phyloP scores from a whole-genome alignment of 495 filamentous ascomycete genomes.

The Trichocladium uniseriatum region DNA sequence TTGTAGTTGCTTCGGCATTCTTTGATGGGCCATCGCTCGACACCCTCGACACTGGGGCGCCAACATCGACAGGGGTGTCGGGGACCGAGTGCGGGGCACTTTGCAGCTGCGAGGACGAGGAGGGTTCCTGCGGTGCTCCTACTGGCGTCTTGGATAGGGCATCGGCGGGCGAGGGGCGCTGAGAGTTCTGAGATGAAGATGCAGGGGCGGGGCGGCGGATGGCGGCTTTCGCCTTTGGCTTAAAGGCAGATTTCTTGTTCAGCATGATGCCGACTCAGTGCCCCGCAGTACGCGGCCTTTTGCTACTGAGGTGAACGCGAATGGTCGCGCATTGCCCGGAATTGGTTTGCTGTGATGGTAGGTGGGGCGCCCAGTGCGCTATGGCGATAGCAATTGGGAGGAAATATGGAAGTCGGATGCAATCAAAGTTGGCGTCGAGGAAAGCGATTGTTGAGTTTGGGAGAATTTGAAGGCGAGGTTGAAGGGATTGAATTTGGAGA shows the following conservation, averaged over 20 bases:
- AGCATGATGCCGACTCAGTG: constrained; percentile 30
- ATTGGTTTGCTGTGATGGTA: not conserved
- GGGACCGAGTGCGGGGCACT: not conserved
- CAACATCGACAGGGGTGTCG: not conserved
- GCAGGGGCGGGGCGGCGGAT: constrained; percentile 12
- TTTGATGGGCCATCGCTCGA: not conserved
- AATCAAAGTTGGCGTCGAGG: too few relatives aligned
- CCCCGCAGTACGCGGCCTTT: not conserved
- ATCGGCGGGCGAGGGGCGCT: constrained; percentile 3
- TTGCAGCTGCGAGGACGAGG: not conserved
- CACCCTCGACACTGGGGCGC: not conserved
- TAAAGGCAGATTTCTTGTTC: constrained; percentile 39
- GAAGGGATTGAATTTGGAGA: too few relatives aligned
- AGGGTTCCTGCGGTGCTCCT: constrained; percentile 9
- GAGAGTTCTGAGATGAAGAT: constrained; percentile 8
- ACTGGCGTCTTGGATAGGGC: not conserved
- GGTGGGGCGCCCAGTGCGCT: not conserved
- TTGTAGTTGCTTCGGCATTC: not conserved
- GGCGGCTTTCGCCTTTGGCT: constrained; percentile 26
- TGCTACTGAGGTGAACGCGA: constrained; percentile 9
- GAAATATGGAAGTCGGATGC: not conserved
- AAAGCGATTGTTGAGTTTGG: too few relatives aligned
- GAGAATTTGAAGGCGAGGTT: too few relatives aligned
- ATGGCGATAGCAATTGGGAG: not conserved
- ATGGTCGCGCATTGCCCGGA: constrained; percentile 2